These are phyloP conservation scores for Dryas alaskensis DNA, from an alignment of 306 rosid genomes.

Conservation along the genomic window DNA sequence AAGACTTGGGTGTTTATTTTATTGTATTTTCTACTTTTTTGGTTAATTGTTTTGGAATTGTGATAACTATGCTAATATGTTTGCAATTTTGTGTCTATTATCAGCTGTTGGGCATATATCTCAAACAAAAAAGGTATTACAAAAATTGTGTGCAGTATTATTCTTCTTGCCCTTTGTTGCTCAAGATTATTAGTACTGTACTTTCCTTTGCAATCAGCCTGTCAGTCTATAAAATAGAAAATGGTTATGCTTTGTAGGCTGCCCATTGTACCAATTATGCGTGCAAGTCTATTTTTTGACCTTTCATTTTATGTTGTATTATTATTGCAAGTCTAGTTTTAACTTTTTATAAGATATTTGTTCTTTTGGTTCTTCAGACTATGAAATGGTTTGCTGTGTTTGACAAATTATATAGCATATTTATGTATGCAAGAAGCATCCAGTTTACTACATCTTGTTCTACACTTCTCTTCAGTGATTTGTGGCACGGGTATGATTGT, in stretches of 20 bases:
- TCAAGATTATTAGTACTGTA: background rate
- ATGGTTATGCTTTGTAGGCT: background rate
- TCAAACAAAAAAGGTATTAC: slow-evolving; percentile 62
- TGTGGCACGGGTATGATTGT: background rate
- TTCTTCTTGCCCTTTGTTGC: background rate
- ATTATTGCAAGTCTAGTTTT: background rate
- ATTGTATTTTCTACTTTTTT: background rate
- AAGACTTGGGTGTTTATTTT: slow-evolving; percentile 32
- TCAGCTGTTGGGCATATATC: slow-evolving; percentile 78
- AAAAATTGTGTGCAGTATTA: background rate
- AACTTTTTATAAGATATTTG: background rate
- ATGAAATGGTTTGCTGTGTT: slow-evolving; percentile 4
- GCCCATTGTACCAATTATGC: background rate
- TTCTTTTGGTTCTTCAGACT: slow-evolving; percentile 3
- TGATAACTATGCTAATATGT: slow-evolving; percentile 28
- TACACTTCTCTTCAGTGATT: background rate
- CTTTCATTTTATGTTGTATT: background rate
- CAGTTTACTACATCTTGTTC: slow-evolving; percentile 6
- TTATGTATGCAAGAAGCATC: background rate
- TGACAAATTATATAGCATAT: background rate
- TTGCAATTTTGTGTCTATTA: slow-evolving; percentile 25
- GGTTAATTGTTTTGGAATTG: slow-evolving; percentile 1
- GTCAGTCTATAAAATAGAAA: background rate
- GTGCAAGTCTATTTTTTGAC: background rate
- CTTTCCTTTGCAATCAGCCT: background rate